Conservation (phyloP, 306 rosid genomes). For the Echinosophora koreensis region DNA sequence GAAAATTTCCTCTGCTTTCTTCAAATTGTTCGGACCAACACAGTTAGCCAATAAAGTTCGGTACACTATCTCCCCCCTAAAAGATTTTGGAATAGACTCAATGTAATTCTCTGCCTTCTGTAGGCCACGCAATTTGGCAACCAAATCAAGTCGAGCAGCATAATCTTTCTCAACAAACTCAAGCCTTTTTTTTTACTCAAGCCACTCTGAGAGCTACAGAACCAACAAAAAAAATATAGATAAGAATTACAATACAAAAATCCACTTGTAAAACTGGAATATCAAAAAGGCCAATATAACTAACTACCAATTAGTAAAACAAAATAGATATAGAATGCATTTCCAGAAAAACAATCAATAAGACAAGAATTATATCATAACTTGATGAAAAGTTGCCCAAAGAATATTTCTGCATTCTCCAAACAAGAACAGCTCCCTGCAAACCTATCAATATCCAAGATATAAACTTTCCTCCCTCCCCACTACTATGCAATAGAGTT, state of each 20-base stretch:
- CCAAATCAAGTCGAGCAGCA: constrained; percentile 78
- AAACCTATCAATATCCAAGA: neutral
- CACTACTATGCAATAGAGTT: neutral
- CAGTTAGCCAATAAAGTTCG: constrained; percentile 72
- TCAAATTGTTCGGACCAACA: constrained; percentile 53
- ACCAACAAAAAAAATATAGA: constrained; percentile 25
- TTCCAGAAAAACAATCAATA: neutral
- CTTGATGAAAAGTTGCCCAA: neutral
- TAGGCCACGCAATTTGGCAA: constrained; percentile 74
- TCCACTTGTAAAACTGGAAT: constrained; percentile 41
- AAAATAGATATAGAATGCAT: neutral
- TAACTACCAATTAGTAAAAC: neutral
- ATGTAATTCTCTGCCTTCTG: constrained; percentile 73
- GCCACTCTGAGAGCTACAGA: constrained; percentile 87
- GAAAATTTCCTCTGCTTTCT: constrained; percentile 75
- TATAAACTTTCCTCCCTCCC: constrained; percentile 7
- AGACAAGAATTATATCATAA: constrained; percentile 1
- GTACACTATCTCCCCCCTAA: constrained; percentile 75
- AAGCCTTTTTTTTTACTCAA: constrained; percentile 59
- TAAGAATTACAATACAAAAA: constrained; percentile 22
- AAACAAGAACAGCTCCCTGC: constrained; percentile 2
- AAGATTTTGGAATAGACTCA: constrained; percentile 73
- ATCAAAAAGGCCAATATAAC: neutral
- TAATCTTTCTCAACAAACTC: constrained; percentile 76
- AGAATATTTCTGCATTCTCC: neutral